A percentile compares a stretch with the other conserved stretches of the same genome.
These are phyloP conservation scores for Picea engelmannii DNA, from an alignment of 83 land plant species.

Conservation along the genomic window DNA sequence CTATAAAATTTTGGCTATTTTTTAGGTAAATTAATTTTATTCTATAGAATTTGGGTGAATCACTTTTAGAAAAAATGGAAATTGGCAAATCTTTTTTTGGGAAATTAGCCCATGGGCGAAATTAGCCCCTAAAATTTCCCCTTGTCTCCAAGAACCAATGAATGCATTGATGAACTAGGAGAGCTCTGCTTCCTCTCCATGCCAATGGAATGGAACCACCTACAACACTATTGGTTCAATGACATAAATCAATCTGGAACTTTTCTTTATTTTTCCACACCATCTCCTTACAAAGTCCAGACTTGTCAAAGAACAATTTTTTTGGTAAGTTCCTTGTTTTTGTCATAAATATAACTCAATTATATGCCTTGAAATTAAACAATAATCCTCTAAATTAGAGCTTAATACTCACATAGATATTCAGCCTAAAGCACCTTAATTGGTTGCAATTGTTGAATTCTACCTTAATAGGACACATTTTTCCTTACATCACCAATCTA, in stretches of 20 bases:
- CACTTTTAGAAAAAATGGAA: neutral
- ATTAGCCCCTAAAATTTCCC: too few species aligned
- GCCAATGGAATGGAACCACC: conserved; percentile 46
- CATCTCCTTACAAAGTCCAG: conserved; percentile 38
- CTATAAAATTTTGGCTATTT: too few species aligned
- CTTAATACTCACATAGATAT: conserved; percentile 42
- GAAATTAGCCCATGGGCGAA: too few species aligned
- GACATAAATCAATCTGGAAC: conserved; percentile 32
- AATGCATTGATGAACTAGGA: neutral
- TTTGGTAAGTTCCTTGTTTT: conserved; percentile 54
- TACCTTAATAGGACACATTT: conserved; percentile 29
- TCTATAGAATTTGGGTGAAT: too few species aligned
- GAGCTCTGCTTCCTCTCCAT: neutral
- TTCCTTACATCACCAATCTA: too few species aligned
- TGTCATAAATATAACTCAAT: conserved; percentile 36
- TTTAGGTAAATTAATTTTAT: too few species aligned
- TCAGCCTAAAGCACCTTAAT: conserved; percentile 32
- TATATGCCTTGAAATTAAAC: conserved; percentile 53
- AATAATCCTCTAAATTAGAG: conserved; percentile 38
- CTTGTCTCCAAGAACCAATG: neutral
- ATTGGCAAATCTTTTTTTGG: too few species aligned
- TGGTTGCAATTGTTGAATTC: conserved; percentile 36
- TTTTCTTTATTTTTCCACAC: conserved; percentile 40
- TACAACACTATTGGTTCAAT: conserved; percentile 32
- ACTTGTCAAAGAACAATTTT: conserved; percentile 53